Evolutionary conservation across 2,329 filamentous ascomycete species (phyloP), one percentile per base, ranked within the genome.

Genomic region (Hypocreales sp.): DNA sequence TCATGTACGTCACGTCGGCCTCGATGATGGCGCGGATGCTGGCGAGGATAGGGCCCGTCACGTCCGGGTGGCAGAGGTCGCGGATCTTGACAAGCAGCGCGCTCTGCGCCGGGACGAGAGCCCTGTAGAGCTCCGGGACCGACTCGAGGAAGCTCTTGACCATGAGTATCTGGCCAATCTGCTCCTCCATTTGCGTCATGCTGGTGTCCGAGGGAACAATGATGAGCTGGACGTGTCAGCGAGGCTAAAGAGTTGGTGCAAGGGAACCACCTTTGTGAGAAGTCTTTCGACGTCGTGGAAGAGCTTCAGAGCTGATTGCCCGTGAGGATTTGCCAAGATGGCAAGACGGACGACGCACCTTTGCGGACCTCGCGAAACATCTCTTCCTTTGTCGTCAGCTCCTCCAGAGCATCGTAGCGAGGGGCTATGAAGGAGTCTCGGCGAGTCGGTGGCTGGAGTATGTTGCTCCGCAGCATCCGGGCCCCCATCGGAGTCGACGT

Each of bases 401-500:
- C 87, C 32, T 83, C 74, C 0, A 98, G 56, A 0, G 86, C 83
- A 42, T 90, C 78, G 36, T 84, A 87, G 4, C 90, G 71, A 18
- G 67, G 72, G 2, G 55, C 57, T 11, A 98, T 65, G 10, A 80
- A 77, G 3, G 64, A 58, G 4, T 65, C 52, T 29, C 77, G 47
- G 3, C 58, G 67, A 0, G 82, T 94, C 1, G 82, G 79, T 4
- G 90, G 90, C 42, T 98, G 90, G 2, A 95, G 56, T 18, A 98
- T 76, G 37, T 80, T 93, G 47, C 75, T 84, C 30, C 83, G 68
- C 15, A 98, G 65, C 35, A 93, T 64, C 26, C 90, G 71, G 5
- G 72, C 65, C 4, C 90, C 90, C 83, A 95, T 95, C 0, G 81
- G 79, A 0, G 90, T 95, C 13, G 71, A 47, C 0, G 86, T 93